Evolutionary conservation across 345 rosid species (phyloP).

Genomic region (Excoecaria cochinchinensis): DNA sequence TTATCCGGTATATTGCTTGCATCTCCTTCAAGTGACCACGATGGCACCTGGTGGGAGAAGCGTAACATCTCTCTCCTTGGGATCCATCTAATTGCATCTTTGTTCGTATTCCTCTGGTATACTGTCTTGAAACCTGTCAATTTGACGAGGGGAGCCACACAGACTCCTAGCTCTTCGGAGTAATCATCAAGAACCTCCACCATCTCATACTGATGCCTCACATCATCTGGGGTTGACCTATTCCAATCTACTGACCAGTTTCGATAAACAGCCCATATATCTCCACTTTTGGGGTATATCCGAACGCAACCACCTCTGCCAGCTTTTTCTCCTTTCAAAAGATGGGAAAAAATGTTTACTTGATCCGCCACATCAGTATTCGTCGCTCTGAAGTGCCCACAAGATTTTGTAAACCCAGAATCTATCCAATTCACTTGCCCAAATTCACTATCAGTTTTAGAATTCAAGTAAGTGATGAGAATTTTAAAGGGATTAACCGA

Average conservation of each 20-base stretch:
- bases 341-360: slow-evolving; percentile 91
- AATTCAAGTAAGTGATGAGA: slow-evolving; percentile 78
- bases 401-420: slow-evolving; percentile 87
- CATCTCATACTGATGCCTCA: slow-evolving; percentile 94
- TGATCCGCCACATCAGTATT: slow-evolving; percentile 80
- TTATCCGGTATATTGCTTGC: slow-evolving; percentile 56
- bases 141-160: slow-evolving; percentile 72
- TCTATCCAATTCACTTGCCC: slow-evolving; percentile 84
- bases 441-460: slow-evolving; percentile 88
- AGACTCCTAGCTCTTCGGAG: slow-evolving; percentile 87
- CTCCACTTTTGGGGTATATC: slow-evolving; percentile 87
- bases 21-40: slow-evolving; percentile 76
- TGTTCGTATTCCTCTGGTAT: slow-evolving; percentile 54
- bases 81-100: slow-evolving; percentile 75
- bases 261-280: slow-evolving; percentile 89
- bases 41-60: slow-evolving; percentile 90
- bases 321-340: slow-evolving; percentile 76
- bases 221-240: slow-evolving; percentile 72
- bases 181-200: slow-evolving; percentile 92
- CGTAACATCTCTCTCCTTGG: slow-evolving; percentile 89
- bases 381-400: slow-evolving; percentile 91
- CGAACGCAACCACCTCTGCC: slow-evolving; percentile 97
- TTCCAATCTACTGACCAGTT: slow-evolving; percentile 91
- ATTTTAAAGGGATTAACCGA: slow-evolving; percentile 83
- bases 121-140: slow-evolving; percentile 85